Evolutionary conservation across 2,329 filamentous ascomycete genomes (phyloP).

Genomic region (Cadophora luteo-olivacea): DNA sequence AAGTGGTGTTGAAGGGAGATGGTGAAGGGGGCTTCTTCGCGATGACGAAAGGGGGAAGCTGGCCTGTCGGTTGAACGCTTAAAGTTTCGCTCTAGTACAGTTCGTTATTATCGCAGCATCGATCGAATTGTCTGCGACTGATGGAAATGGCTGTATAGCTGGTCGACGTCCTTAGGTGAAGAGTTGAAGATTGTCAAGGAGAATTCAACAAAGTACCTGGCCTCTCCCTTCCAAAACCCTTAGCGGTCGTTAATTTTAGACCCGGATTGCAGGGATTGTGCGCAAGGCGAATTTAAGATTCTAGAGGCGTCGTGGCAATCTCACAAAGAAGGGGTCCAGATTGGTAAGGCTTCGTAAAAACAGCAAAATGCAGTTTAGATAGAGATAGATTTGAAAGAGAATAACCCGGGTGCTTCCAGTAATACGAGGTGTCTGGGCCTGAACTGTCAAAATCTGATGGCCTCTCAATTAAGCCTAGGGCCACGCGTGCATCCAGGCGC

Average conservation of each 20-base stretch:
- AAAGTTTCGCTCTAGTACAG: constrained; percentile 4
- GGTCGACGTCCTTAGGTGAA: constrained; percentile 17
- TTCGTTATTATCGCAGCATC: constrained; percentile 31
- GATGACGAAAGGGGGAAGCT: constrained; percentile 18
- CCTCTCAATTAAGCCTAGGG: constrained; percentile 1
- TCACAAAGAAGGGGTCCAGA: not conserved
- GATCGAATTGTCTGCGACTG: constrained; percentile 17
- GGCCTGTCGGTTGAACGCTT: not conserved
- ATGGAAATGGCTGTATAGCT: constrained; percentile 9
- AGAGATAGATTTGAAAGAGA: not conserved
- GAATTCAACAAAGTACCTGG: constrained; percentile 27
- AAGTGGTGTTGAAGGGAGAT: not conserved
- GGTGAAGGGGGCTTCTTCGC: constrained; percentile 4
- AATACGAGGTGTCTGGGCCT: not conserved
- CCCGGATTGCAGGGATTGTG: constrained; percentile 23
- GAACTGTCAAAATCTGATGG: not conserved
- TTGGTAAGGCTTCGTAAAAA: constrained; percentile 3
- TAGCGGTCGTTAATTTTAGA: constrained; percentile 33
- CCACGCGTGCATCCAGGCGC: constrained; percentile 19
- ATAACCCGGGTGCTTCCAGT: not conserved
- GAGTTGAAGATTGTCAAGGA: constrained; percentile 15
- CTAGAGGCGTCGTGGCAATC: not conserved
- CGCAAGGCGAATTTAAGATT: constrained; percentile 14
- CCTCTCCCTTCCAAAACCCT: constrained; percentile 27
- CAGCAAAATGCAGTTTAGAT: not conserved